Base-by-base conservation (phyloP, 345 rosid genomes). In the Geranium rotundifolium region DNA sequence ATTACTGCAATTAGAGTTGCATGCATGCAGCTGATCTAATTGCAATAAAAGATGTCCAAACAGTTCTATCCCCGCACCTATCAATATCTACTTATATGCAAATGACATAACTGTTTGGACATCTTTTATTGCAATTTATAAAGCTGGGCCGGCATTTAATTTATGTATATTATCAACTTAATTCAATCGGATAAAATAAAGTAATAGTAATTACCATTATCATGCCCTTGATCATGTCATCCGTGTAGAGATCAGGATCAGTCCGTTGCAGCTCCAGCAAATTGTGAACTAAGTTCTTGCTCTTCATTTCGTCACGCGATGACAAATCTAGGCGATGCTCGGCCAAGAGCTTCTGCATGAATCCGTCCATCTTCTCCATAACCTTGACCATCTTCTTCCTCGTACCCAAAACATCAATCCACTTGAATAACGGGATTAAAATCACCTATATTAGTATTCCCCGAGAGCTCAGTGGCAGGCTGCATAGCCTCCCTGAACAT, bases 201-300 rank as follows among this genome's bases (percentile, higher is more conserved):
- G n/a, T n/a, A n/a, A n/a, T n/a, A n/a, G n/a, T n/a, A n/a, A 17
- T 29, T 34, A 68, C 72, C 66, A 13, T 60, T 34, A 68, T 52
- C 4, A 77, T 71, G 4, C 84, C 81, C 73, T 85, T 82, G 72
- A 82, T 82, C 30, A 69, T 76, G 16, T 72, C 69, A 65, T 84
- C 86, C 0, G 70, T 67, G 67, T 81, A 78, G 67, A 70, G 63
- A 1, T 76, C 76, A 17, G 84, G 80, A 19, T 80, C 65, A 0
- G 79, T 69, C 15, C 72, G 68, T 55, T 80, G 85, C 63, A 75
- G 63, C 17, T 72, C 57, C 12, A 85, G 77, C 9, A 88, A 37
- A 69, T 77, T 87, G 68, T 70, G 54, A 17, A 85, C 73, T 84
- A 82, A 67, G 2, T 71, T 77, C 7, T 12, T 41, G 13, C 50